Base-by-base conservation (phyloP, 257 asterid species). In the Przewalskia tangutica region DNA sequence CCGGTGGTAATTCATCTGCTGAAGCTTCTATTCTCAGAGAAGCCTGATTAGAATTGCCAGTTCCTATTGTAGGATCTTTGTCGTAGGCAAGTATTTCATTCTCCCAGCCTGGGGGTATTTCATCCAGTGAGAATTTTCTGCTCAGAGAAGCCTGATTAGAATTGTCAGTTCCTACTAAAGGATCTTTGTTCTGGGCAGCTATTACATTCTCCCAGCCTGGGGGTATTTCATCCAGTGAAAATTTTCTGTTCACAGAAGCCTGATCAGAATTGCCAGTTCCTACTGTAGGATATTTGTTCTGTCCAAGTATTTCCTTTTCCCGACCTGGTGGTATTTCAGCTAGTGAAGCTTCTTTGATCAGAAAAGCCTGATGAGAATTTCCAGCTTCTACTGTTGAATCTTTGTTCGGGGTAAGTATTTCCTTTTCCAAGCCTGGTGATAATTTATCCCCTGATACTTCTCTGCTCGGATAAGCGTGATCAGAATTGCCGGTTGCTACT, bases 1-100 rank as follows among this genome's bases (percentile, higher is more conserved):
- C 86, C 4, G 62, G 51, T 34, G 86, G 86, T 13, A 84, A 63
- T 71, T 81, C 81, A 10, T 66, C 77, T 1, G 14, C 81, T 20
- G 81, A 50, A 32, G 62, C 67, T 48, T 80, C 65, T 63, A 56
- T 38, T 38, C 68, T 50, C 38, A 81, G 62, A 48, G 64, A 85
- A 17, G 23, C 73, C 44, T 32, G 60, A 64, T 71, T 77, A 46
- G 76, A 77, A 8, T 68, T 36, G 27, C 54, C 81, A 40, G 67
- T 7, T 70, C 40, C 51, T 70, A 70, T 11, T 70, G 56, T 27
- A 70, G 40, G 78, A 70, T 18, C 18, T 44, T 70, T 70, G 58
- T 44, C 44, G 38, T 10, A 18, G 58, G 58, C n/a, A 70, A 44
- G 58, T 44, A 44, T 23, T 73, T 73, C 59, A 58, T 46, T 73